These are phyloP conservation scores for Microbotryum saponariae DNA, from an alignment of 1,284 basidiomycete genomes.

Conservation along the genomic window DNA sequence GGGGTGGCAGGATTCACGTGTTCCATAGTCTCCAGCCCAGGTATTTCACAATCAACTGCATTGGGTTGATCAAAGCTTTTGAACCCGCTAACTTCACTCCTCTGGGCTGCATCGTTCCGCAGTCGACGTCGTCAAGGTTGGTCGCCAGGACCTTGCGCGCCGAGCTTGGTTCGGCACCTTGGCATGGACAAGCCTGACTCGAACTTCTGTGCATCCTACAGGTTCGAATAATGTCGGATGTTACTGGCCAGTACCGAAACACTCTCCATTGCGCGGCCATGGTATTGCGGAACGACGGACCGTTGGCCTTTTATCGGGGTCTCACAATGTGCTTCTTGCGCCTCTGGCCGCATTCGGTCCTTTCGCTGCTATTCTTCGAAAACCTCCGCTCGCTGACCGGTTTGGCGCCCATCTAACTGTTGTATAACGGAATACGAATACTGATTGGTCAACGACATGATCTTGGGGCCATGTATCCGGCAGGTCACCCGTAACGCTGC, in stretches of 20 bases:
- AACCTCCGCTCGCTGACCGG: slow-evolving; percentile 27
- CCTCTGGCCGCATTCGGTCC: slow-evolving; percentile 32
- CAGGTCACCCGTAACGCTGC: too few relatives aligned
- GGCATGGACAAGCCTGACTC: not conserved
- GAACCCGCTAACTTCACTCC: not conserved
- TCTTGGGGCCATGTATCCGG: too few relatives aligned
- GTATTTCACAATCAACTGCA: slow-evolving; percentile 1
- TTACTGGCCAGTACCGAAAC: slow-evolving; percentile 25
- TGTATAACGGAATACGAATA: too few relatives aligned
- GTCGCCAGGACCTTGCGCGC: not conserved
- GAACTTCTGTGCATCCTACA: not conserved
- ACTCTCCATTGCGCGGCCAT: slow-evolving; percentile 29
- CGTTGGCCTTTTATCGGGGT: slow-evolving; percentile 32
- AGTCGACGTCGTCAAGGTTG: slow-evolving; percentile 35
- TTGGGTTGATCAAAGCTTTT: not conserved
- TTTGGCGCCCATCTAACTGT: slow-evolving; percentile 24
- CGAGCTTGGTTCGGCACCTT: not conserved
- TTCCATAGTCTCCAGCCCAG: slow-evolving; percentile 30
- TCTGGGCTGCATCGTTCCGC: not conserved
- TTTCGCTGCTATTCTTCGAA: slow-evolving; percentile 33
- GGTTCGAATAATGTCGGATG: slow-evolving; percentile 35
- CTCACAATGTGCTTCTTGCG: slow-evolving; percentile 34
- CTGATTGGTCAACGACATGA: too few relatives aligned
- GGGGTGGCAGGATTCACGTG: slow-evolving; percentile 36
- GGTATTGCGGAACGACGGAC: slow-evolving; percentile 33